phyloP scores from a whole-genome alignment of 768 basidiomycete species.

The Rhodotorula graminis region DNA sequence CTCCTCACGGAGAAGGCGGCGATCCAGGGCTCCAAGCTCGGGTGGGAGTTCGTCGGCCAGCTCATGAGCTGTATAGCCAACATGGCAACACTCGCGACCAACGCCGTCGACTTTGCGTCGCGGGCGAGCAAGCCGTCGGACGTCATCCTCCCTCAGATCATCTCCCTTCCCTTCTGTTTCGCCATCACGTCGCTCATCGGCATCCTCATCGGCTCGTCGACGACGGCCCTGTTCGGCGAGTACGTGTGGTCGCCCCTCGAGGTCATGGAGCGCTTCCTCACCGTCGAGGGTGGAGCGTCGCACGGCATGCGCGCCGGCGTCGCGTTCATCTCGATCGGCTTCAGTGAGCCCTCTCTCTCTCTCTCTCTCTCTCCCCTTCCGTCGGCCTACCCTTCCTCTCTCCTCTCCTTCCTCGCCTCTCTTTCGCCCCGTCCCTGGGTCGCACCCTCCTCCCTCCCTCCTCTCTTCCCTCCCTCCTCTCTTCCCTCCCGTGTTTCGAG shows the following conservation, averaged over 20 bases:
- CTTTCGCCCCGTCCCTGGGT: too few relatives aligned
- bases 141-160: constrained; percentile 62
- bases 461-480: too few relatives aligned
- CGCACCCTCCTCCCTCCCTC: neutral
- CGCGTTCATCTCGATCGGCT: constrained; percentile 72
- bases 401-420: too few relatives aligned
- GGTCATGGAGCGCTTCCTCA: constrained; percentile 31
- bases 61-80: constrained; percentile 75
- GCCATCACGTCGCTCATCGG: constrained; percentile 66
- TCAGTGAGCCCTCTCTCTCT: constrained; percentile 51
- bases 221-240: constrained; percentile 61
- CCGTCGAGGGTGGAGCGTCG: constrained; percentile 3
- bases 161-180: constrained; percentile 68
- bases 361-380: too few relatives aligned
- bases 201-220: constrained; percentile 74
- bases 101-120: constrained; percentile 52
- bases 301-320: constrained; percentile 48
- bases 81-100: constrained; percentile 20
- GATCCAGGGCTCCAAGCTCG: constrained; percentile 63
- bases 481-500: too few relatives aligned
- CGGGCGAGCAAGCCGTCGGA: constrained; percentile 54
- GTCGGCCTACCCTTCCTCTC: neutral
- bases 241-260: constrained; percentile 73
- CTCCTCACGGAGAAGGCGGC: constrained; percentile 63
- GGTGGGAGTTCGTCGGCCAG: constrained; percentile 69